phyloP scores from a whole-genome alignment of 2,329 filamentous ascomycete genomes.

The Colletotrichum falcatum region DNA sequence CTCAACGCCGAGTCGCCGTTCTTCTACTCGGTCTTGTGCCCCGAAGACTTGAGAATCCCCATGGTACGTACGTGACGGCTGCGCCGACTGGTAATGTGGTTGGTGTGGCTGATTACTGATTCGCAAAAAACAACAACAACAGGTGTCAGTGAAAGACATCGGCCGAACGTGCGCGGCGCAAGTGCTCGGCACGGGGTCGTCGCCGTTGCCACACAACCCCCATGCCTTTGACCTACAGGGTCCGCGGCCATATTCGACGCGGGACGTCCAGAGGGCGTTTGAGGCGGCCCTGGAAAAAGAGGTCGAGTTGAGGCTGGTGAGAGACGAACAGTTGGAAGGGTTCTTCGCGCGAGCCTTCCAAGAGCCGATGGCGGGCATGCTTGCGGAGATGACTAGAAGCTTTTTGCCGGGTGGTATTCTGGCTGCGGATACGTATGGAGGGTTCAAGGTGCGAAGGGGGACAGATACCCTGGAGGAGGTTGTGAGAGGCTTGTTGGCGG shows the following conservation, averaged over 20 bases:
- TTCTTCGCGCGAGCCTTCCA: slow-evolving; percentile 46
- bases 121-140: background rate
- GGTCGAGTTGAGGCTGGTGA: slow-evolving; percentile 44
- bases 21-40: slow-evolving; percentile 47
- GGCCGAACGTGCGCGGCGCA: slow-evolving; percentile 44
- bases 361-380: slow-evolving; percentile 28
- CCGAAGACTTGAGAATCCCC: slow-evolving; percentile 48
- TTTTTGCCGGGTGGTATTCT: slow-evolving; percentile 45
- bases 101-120: background rate
- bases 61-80: slow-evolving; percentile 47
- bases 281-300: slow-evolving; percentile 46
- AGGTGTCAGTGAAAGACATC: slow-evolving; percentile 50
- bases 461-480: slow-evolving; percentile 10
- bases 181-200: slow-evolving; percentile 39
- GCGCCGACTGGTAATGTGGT: background rate
- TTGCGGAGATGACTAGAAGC: slow-evolving; percentile 40
- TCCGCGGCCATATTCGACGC: slow-evolving; percentile 46
- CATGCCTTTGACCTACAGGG: slow-evolving; percentile 46
- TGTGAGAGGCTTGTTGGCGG: background rate
- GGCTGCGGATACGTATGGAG: slow-evolving; percentile 35
- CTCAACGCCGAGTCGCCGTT: slow-evolving; percentile 43
- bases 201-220: slow-evolving; percentile 32
- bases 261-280: slow-evolving; percentile 46
- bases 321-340: slow-evolving; percentile 43
- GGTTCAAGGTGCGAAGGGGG: background rate